Percentiles rank a stretch among this genome's conserved stretches.
Conservation (phyloP, 495 filamentous ascomycete genomes). For the Aspergillus conjunctus region DNA sequence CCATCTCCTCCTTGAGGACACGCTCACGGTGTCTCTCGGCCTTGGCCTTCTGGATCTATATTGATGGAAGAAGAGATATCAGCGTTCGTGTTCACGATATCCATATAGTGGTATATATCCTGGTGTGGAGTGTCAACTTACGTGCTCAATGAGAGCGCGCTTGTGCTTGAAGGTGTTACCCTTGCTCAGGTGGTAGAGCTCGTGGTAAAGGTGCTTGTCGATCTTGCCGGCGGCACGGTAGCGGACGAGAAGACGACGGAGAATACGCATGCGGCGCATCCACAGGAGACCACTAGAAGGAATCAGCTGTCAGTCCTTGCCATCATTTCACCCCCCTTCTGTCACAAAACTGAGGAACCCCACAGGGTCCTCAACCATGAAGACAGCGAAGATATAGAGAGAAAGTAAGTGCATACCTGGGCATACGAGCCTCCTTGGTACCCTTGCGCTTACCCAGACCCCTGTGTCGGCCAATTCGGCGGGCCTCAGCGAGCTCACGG, state of each 20-base stretch:
- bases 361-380: too few relatives aligned
- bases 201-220: slow-evolving; percentile 99
- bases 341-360: too few relatives aligned
- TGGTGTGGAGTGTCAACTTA: slow-evolving; percentile 57
- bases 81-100: slow-evolving; percentile 22
- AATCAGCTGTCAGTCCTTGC: background rate
- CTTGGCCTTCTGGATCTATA: slow-evolving; percentile 99
- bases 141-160: slow-evolving; percentile 98
- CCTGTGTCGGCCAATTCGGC: slow-evolving; percentile 91
- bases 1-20: slow-evolving; percentile 97
- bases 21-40: slow-evolving; percentile 96
- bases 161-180: slow-evolving; percentile 99
- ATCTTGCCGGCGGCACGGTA: slow-evolving; percentile 99
- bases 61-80: slow-evolving; percentile 31
- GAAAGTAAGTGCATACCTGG: too few relatives aligned
- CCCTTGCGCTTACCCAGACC: slow-evolving; percentile 99
- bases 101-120: background rate
- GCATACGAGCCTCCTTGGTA: slow-evolving; percentile 99
- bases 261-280: slow-evolving; percentile 99
- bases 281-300: slow-evolving; percentile 83
- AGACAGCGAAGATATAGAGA: too few relatives aligned
- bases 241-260: slow-evolving; percentile 97
- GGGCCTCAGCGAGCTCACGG: slow-evolving; percentile 84
- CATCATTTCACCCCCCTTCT: too few relatives aligned
- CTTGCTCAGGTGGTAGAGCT: slow-evolving; percentile 99